Percentiles rank a stretch among this genome's conserved stretches.
These are phyloP conservation scores for Tricholoma sp. DNA, from an alignment of 768 basidiomycete species.

Conservation along the genomic window DNA sequence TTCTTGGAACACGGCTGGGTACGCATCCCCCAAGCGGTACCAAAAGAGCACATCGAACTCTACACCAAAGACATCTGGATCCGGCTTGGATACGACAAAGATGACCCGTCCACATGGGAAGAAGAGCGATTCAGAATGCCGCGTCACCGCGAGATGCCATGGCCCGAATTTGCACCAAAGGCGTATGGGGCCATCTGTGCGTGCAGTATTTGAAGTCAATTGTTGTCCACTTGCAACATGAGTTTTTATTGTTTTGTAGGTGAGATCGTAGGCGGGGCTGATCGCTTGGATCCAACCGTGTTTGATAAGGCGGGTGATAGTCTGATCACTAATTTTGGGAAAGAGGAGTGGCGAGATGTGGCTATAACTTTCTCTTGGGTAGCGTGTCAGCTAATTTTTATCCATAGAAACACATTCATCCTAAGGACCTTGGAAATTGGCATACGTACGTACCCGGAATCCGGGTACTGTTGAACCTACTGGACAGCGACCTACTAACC, in stretches of 20 bases:
- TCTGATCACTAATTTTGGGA: slow-evolving; percentile 1
- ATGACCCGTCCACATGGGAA: slow-evolving; percentile 1
- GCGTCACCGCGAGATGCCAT: slow-evolving; percentile 1
- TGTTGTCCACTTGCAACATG: not conserved
- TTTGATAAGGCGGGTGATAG: slow-evolving; percentile 4
- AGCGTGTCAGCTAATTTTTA: not conserved
- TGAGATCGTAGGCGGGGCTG: not conserved
- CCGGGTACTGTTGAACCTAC: no score
- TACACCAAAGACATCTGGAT: slow-evolving; percentile 1
- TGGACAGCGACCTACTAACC: not conserved
- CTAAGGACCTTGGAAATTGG: slow-evolving; percentile 4
- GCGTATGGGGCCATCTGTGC: slow-evolving; percentile 1
- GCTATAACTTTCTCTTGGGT: not conserved
- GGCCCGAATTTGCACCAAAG: not conserved
- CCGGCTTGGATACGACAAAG: slow-evolving; percentile 2
- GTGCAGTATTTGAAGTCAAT: not conserved
- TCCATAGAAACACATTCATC: not conserved
- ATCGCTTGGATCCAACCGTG: slow-evolving; percentile 2
- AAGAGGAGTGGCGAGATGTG: slow-evolving; percentile 1
- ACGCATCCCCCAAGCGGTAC: not conserved
- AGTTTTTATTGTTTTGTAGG: not conserved
- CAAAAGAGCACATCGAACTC: not conserved
- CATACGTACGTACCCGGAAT: not conserved
- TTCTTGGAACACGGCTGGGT: slow-evolving; percentile 4
- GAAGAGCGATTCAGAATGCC: slow-evolving; percentile 3